phyloP scores from a whole-genome alignment of 495 filamentous ascomycete genomes.

The Lichina pygmaea region DNA sequence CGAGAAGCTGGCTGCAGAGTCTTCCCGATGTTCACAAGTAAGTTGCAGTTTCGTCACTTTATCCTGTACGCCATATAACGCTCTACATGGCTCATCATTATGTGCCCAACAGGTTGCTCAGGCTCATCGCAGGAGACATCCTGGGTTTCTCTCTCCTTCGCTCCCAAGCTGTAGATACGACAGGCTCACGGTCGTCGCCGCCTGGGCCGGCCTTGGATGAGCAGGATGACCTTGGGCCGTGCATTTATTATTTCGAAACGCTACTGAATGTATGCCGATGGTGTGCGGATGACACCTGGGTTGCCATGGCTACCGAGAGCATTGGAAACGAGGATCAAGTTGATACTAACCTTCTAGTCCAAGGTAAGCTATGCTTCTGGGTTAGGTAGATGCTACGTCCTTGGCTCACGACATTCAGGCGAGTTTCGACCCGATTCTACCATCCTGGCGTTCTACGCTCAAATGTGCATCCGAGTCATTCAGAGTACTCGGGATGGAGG shows the following conservation, averaged over 20 bases:
- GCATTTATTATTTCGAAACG: constrained; percentile 51
- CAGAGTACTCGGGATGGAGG: constrained; percentile 15
- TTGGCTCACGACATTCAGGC: constrained; percentile 8
- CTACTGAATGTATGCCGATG: constrained; percentile 42
- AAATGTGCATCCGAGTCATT: constrained; percentile 28
- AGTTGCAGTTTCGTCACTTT: constrained; percentile 3
- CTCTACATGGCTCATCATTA: too few relatives aligned
- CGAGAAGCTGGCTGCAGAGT: constrained; percentile 60
- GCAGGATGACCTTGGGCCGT: constrained; percentile 46
- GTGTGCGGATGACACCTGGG: constrained; percentile 32
- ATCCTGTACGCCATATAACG: too few relatives aligned
- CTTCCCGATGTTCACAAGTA: constrained; percentile 39
- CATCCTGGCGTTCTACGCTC: constrained; percentile 33
- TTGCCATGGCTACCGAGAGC: constrained; percentile 21
- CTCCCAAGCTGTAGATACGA: constrained; percentile 5
- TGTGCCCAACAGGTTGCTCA: constrained; percentile 18
- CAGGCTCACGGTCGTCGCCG: neutral
- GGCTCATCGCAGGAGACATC: constrained; percentile 27
- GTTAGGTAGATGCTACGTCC: too few relatives aligned
- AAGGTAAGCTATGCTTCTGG: neutral
- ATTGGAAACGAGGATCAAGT: constrained; percentile 5
- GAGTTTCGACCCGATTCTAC: constrained; percentile 21
- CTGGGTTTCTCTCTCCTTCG: constrained; percentile 19
- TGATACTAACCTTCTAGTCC: neutral
- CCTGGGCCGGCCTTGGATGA: constrained; percentile 1